Evolutionary conservation across 371 early-diverging fungal species (phyloP).

Genomic region (Parasitella parasitica): DNA sequence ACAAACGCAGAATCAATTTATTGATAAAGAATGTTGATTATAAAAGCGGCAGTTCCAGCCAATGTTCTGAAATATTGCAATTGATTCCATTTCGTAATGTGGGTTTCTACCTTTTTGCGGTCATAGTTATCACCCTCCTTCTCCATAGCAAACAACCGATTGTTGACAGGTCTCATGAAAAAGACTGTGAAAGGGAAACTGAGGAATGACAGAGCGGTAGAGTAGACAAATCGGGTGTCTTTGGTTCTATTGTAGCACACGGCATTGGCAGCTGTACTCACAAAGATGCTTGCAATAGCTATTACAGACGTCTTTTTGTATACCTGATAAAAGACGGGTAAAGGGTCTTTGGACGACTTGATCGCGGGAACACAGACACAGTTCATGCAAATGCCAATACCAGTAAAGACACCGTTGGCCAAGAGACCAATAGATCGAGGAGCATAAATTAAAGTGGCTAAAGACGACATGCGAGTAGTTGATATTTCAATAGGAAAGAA

Average conservation of each 20-base stretch:
- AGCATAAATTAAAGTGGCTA: slow-evolving; percentile 5
- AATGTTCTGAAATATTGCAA: slow-evolving; percentile 15
- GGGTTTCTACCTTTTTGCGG: neutral
- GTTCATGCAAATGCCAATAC: slow-evolving; percentile 2
- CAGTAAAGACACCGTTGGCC: slow-evolving; percentile 17
- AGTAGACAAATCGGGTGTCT: neutral
- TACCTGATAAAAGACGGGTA: slow-evolving; percentile 10
- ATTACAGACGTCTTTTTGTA: neutral
- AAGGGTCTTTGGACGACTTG: slow-evolving; percentile 14
- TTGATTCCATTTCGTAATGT: slow-evolving; percentile 11
- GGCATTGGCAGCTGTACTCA: slow-evolving; percentile 3
- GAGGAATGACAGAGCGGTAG: slow-evolving; percentile 2
- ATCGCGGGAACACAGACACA: slow-evolving; percentile 16
- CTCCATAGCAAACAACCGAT: slow-evolving; percentile 20
- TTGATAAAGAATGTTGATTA: slow-evolving; percentile 10
- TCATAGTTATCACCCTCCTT: slow-evolving; percentile 8
- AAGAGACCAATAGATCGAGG: slow-evolving; percentile 19
- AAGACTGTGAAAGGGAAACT: slow-evolving; percentile 12
- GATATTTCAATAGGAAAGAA: neutral
- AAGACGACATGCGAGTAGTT: slow-evolving; percentile 9
- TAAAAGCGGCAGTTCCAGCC: slow-evolving; percentile 15
- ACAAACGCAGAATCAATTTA: no score
- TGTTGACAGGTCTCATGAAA: slow-evolving; percentile 19
- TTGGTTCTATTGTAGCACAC: slow-evolving; percentile 14
- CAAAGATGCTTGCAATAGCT: slow-evolving; percentile 8